Evolutionary conservation across 176 grass and related monocot species (phyloP).

Genomic region (Rhynchospora tenuis): DNA sequence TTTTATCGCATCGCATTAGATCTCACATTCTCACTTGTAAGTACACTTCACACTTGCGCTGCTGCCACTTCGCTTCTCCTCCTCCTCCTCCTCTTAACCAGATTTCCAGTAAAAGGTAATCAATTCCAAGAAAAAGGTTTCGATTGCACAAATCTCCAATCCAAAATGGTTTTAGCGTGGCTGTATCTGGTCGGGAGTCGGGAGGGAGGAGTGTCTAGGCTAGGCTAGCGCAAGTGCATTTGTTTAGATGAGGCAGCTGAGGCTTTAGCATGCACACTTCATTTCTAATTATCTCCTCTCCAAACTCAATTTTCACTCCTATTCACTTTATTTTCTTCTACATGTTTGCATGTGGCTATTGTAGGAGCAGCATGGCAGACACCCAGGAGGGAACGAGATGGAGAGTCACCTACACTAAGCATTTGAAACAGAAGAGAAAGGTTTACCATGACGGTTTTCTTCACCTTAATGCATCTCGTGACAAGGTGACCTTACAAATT

Average conservation of each 20-base stretch:
- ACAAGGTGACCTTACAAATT: conserved; percentile 24
- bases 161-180: too few species aligned
- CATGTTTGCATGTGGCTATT: neutral
- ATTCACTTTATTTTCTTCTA: neutral
- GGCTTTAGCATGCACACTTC: neutral
- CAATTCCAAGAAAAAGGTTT: neutral
- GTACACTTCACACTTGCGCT: neutral
- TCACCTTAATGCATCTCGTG: conserved; percentile 35
- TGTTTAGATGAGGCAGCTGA: neutral
- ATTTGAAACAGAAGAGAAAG: conserved; percentile 88
- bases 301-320: neutral
- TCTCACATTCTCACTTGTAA: neutral
- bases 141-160: neutral
- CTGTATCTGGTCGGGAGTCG: too few species aligned
- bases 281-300: neutral
- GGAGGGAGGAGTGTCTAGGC: too few species aligned
- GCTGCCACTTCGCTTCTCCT: neutral
- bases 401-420: conserved; percentile 71
- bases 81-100: neutral
- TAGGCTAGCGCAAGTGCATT: neutral
- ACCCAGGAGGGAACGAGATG: conserved; percentile 28
- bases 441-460: conserved; percentile 65
- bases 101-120: neutral
- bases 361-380: conserved; percentile 7
- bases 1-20: neutral